Conservation (phyloP, 202 grass and related monocot genomes). For the Saccharum hybrid region DNA sequence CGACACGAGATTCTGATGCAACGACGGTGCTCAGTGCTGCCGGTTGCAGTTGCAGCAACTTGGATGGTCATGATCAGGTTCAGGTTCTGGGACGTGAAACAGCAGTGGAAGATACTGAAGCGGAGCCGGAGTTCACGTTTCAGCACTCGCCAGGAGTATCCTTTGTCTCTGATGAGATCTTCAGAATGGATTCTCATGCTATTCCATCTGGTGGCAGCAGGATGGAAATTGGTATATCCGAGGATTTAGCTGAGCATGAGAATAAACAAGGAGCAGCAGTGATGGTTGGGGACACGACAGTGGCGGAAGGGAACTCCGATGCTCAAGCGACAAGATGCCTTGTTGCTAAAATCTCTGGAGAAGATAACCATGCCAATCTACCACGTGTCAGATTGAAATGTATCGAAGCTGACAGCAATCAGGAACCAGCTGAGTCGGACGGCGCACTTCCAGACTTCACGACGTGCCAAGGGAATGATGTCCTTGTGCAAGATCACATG, state of each 20-base stretch:
- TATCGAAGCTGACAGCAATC: neutral
- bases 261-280: neutral
- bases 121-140: neutral
- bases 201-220: neutral
- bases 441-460: neutral
- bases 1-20: neutral
- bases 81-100: neutral
- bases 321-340: slow-evolving; percentile 4
- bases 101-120: neutral
- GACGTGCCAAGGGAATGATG: neutral
- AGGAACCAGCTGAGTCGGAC: too few relatives aligned
- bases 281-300: neutral
- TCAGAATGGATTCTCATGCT: neutral
- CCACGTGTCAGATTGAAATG: neutral
- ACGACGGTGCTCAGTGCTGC: neutral
- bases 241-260: neutral
- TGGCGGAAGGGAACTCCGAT: neutral
- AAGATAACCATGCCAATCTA: neutral
- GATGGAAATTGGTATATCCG: neutral
- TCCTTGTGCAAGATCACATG: neutral
- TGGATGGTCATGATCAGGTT: neutral
- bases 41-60: neutral
- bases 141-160: neutral
- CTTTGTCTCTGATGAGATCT: slow-evolving; percentile 28
- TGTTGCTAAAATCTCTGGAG: neutral